Percentiles rank a stretch among this genome's conserved stretches.
phyloP scores from a whole-genome alignment of 164 flowering plant species.

The Aristolochia contorta region DNA sequence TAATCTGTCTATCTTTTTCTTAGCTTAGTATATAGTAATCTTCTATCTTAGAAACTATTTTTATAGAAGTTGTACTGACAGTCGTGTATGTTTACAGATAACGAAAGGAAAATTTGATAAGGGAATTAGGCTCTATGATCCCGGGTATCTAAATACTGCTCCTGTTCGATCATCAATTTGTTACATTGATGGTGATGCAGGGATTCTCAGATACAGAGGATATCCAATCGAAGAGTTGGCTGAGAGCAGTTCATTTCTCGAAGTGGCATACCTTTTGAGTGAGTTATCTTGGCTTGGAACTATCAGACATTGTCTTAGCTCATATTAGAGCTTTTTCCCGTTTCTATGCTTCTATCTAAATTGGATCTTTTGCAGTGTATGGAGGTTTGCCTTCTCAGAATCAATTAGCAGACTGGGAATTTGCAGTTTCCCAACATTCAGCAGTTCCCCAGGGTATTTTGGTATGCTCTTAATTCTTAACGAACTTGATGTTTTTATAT shows the following conservation, averaged over 20 bases:
- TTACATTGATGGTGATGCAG: slow-evolving; percentile 97
- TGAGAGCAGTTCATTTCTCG: slow-evolving; percentile 75
- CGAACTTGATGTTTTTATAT: not conserved
- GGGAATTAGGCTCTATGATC: slow-evolving; percentile 93
- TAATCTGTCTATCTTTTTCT: too few relatives aligned
- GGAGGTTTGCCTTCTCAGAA: slow-evolving; percentile 82
- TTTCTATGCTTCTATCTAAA: not conserved
- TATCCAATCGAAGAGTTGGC: slow-evolving; percentile 98
- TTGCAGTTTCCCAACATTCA: slow-evolving; percentile 89
- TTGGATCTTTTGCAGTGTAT: slow-evolving; percentile 42
- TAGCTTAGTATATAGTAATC: too few relatives aligned
- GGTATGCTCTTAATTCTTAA: slow-evolving; percentile 26
- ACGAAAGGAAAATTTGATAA: slow-evolving; percentile 69
- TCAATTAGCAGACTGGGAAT: slow-evolving; percentile 93
- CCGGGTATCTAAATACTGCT: slow-evolving; percentile 94
- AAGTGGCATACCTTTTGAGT: slow-evolving; percentile 89
- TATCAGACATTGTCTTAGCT: not conserved
- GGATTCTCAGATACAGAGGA: slow-evolving; percentile 91
- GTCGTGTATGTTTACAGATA: slow-evolving; percentile 2
- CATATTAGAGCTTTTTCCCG: not conserved
- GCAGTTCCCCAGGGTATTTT: slow-evolving; percentile 95
- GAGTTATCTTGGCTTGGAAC: slow-evolving; percentile 3
- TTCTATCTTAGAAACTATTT: too few relatives aligned
- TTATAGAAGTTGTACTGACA: too few relatives aligned
- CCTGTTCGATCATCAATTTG: slow-evolving; percentile 90